Evolutionary conservation across 108 stramenopile species (phyloP).

Genomic region (Nannochloropsis gaditana): DNA sequence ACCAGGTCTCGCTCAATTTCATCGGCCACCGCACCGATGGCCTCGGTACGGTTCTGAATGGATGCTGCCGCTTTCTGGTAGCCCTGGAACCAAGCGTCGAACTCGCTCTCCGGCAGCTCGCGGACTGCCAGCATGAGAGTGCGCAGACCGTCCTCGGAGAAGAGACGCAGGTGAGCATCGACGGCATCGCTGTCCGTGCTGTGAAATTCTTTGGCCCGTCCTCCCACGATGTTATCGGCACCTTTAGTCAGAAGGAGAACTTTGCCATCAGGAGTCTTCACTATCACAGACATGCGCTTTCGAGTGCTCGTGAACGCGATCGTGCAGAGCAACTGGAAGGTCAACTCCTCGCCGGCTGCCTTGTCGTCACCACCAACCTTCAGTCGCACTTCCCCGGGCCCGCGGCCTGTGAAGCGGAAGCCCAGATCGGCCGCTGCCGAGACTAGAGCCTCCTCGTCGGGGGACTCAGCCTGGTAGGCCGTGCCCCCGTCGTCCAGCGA

Average conservation of each 20-base stretch:
- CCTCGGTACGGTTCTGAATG: conserved; percentile 32
- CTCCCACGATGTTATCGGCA: conserved; percentile 54
- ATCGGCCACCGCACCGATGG: conserved; percentile 39
- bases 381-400: background rate
- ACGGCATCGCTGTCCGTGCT: conserved; percentile 15
- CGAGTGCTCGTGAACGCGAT: conserved; percentile 85
- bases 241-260: conserved; percentile 55
- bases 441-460: conserved; percentile 62
- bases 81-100: conserved; percentile 26
- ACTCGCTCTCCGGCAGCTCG: conserved; percentile 23
- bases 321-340: conserved; percentile 67
- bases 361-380: background rate
- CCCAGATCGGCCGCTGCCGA: conserved; percentile 55
- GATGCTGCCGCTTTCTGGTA: conserved; percentile 26
- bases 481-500: conserved; percentile 45
- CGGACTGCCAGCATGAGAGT: conserved; percentile 57
- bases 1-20: conserved; percentile 43
- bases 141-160: conserved; percentile 55
- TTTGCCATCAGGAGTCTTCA: conserved; percentile 29
- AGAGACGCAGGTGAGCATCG: conserved; percentile 48
- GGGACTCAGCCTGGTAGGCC: conserved; percentile 23
- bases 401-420: conserved; percentile 45
- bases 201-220: conserved; percentile 1
- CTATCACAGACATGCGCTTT: conserved; percentile 61
- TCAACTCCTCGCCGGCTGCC: conserved; percentile 23